Percentiles rank a stretch among this genome's conserved stretches.
Evolutionary conservation across 139 green algal species (phyloP).

Genomic region (Chlamydomonas asymmetrica): DNA sequence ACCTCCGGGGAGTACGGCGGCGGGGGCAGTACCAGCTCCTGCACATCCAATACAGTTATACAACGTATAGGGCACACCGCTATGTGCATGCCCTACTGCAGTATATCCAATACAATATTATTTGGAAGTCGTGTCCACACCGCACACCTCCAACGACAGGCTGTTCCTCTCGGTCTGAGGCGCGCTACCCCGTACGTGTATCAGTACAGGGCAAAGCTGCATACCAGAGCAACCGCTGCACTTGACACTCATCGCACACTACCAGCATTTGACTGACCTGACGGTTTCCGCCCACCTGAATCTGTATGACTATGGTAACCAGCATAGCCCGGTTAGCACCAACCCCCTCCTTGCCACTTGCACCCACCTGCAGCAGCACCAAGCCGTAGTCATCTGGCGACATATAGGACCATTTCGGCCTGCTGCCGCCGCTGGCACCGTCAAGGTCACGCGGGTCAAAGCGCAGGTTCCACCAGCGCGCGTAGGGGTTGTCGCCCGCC

Average conservation of each 20-base stretch:
- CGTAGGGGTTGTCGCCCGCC: slow-evolving; percentile 21
- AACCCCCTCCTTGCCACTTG: not conserved
- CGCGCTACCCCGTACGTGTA: too few species aligned
- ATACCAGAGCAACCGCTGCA: too few species aligned
- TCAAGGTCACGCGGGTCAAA: slow-evolving; percentile 23
- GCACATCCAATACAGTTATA: not conserved
- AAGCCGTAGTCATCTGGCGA: slow-evolving; percentile 41
- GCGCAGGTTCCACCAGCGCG: slow-evolving; percentile 47
- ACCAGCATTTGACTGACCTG: too few species aligned
- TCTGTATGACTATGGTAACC: too few species aligned
- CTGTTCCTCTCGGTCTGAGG: too few species aligned
- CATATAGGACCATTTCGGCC: slow-evolving; percentile 27
- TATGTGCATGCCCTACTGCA: not conserved
- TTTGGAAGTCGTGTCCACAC: too few species aligned
- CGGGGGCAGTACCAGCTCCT: slow-evolving; percentile 53
- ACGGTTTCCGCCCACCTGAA: too few species aligned
- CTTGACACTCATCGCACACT: too few species aligned
- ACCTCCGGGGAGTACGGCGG: slow-evolving; percentile 37
- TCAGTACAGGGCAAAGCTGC: too few species aligned
- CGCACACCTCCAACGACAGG: too few species aligned
- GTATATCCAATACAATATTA: too few species aligned
- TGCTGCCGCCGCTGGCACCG: not conserved
- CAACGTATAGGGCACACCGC: not conserved
- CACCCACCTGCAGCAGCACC: slow-evolving; percentile 47
- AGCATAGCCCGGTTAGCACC: too few species aligned